Evolutionary conservation across 495 filamentous ascomycete genomes (phyloP), one percentile per base, ranked within the genome.

Genomic region (Xylaria venustula): DNA sequence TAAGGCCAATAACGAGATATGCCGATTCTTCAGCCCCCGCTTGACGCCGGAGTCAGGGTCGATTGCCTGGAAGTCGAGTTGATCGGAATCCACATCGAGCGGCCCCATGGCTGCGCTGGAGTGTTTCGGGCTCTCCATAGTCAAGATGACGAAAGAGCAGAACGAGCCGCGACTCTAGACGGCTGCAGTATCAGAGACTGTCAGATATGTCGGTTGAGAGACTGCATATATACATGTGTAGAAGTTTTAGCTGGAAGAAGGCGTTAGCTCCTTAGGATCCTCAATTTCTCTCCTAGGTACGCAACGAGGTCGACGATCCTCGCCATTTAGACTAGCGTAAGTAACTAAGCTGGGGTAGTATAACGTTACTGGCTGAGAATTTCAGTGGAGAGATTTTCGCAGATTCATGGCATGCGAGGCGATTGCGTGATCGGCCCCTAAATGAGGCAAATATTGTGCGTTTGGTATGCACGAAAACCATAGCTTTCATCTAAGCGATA

Each of bases 1-100:
- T 19, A 85, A 70, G 37, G 83, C 88, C 79, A 91, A 90, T 87
- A 91, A 89, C 68, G 83, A 83, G 28, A 90, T 65, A 70, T 91
- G 88, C 44, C 88, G 77, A 26, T 83, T 86, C 75, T 89, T 89
- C 62, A 91, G 72, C 63, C 78, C 79, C 54, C 79, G 78, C 70
- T 76, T 79, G 61, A 82, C 79, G 14, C 79, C 79, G 34, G 70
- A 74, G 46, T 79, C 62, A 19, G 77, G 77, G 65, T 81, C 79
- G 49, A 80, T 79, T 26, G 65, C 67, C 26, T 57, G 63, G 61
- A 77, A 78, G 67, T 81, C 77, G 44, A 67, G 57, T 14, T 48
- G 55, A 32, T 73, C 67, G 12, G 52, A 25, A 50, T 70, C 69
- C 1, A 17, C 37, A 7, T 61, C 58, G 3, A 54, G 40, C 58